Conservation (phyloP, 2,329 filamentous ascomycete genomes). For the Fusarium mexicanum region DNA sequence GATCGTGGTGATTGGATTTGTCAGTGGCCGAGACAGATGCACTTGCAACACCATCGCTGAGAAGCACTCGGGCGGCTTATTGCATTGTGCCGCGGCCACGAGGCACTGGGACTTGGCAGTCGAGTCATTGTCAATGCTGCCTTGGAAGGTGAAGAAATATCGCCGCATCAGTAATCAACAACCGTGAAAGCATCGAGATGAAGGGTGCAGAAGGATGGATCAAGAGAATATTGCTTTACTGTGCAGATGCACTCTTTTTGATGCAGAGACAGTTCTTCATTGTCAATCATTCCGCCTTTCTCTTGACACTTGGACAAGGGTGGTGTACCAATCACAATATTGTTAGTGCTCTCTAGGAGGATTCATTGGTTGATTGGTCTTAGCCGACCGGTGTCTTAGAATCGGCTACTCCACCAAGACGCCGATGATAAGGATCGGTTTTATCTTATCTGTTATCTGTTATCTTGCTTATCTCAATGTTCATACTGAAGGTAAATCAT, state of each 20-base stretch:
- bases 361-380: background rate
- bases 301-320: background rate
- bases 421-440: rapidly evolving
- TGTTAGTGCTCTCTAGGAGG: rapidly evolving
- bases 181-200: background rate
- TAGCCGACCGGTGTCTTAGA: background rate
- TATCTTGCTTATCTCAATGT: background rate
- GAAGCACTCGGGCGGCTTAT: background rate
- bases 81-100: background rate
- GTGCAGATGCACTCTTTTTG: background rate
- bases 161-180: background rate
- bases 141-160: background rate
- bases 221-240: background rate
- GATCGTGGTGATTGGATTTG: background rate
- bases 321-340: background rate
- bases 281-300: background rate
- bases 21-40: background rate
- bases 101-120: background rate
- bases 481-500: background rate
- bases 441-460: background rate
- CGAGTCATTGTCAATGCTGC: background rate
- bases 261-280: background rate
- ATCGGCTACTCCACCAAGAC: background rate
- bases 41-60: background rate
- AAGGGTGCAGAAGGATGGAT: background rate